These are phyloP conservation scores for Claviceps lovelessii DNA, from an alignment of 2,329 filamentous ascomycete species.

Conservation along the genomic window DNA sequence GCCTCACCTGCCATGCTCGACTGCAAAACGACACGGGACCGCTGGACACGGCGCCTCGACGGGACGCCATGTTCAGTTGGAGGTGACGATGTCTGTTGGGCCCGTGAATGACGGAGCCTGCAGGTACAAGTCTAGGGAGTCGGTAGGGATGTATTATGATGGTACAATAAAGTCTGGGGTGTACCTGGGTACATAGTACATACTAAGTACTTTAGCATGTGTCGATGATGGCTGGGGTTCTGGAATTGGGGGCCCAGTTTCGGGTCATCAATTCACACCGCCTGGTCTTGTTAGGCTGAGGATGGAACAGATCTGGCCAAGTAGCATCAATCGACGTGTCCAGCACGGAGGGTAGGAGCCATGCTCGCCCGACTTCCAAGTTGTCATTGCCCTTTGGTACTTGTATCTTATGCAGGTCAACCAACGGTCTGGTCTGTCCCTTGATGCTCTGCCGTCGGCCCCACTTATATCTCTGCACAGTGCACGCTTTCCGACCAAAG, in stretches of 20 bases:
- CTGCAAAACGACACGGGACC: background rate
- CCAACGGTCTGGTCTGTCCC: background rate
- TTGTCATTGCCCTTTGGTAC: no score
- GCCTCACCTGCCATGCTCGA: slow-evolving; percentile 5
- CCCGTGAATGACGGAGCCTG: background rate
- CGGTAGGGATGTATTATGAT: background rate
- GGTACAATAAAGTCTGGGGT: no score
- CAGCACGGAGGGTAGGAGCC: no score
- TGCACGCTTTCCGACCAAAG: background rate
- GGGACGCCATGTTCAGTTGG: slow-evolving; percentile 1
- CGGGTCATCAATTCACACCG: no score
- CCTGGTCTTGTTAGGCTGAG: no score
- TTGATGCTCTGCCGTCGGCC: background rate
- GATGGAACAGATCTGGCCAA: no score
- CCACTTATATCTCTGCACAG: background rate
- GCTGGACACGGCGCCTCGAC: background rate
- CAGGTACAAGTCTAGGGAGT: background rate
- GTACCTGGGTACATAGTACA: no score
- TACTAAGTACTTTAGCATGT: no score
- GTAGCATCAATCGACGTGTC: no score
- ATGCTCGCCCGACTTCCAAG: no score
- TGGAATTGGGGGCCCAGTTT: no score
- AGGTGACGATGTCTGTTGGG: background rate
- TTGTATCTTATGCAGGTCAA: background rate
- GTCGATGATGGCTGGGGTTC: no score